Evolutionary conservation across 1,139 yeast species (phyloP).

Genomic region (Pneumocystis carinii): DNA sequence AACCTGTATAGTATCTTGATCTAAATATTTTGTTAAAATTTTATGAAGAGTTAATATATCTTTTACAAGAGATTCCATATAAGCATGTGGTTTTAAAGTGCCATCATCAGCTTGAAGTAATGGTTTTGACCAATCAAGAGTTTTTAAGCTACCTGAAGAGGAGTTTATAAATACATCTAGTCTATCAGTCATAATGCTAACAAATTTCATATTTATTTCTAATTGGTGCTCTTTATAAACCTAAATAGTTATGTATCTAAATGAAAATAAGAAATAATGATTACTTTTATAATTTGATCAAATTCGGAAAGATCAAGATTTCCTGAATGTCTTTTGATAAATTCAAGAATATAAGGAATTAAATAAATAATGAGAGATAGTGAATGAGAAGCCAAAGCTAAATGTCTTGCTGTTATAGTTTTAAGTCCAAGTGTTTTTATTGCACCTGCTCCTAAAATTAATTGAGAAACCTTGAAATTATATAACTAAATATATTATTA

Average conservation of each 20-base stretch:
- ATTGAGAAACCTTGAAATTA: slow-evolving; percentile 44
- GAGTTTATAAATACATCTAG: slow-evolving; percentile 36
- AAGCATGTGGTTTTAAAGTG: slow-evolving; percentile 29
- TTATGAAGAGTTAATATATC: slow-evolving; percentile 52
- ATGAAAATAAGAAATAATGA: slow-evolving; percentile 22
- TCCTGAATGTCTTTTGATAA: slow-evolving; percentile 20
- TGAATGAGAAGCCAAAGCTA: slow-evolving; percentile 54
- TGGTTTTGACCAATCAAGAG: neutral
- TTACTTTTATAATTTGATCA: slow-evolving; percentile 5
- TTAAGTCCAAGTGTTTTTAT: slow-evolving; percentile 59
- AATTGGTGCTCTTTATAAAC: slow-evolving; percentile 45
- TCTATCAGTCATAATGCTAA: slow-evolving; percentile 57
- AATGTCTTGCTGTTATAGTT: slow-evolving; percentile 61
- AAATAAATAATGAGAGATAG: slow-evolving; percentile 31
- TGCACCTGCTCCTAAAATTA: slow-evolving; percentile 66
- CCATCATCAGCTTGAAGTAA: slow-evolving; percentile 22
- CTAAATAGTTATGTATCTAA: slow-evolving; percentile 24
- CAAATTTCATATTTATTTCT: slow-evolving; percentile 51
- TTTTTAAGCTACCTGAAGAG: slow-evolving; percentile 32
- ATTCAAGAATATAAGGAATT: slow-evolving; percentile 25
- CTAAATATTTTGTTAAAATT: slow-evolving; percentile 42
- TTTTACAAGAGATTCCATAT: slow-evolving; percentile 53
- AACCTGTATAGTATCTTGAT: slow-evolving; percentile 4
- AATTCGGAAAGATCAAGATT: slow-evolving; percentile 9
- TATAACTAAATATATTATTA: slow-evolving; percentile 33